phyloP scores from a whole-genome alignment of 2,329 filamentous ascomycete species.

The Sordariomycetes sp. region DNA sequence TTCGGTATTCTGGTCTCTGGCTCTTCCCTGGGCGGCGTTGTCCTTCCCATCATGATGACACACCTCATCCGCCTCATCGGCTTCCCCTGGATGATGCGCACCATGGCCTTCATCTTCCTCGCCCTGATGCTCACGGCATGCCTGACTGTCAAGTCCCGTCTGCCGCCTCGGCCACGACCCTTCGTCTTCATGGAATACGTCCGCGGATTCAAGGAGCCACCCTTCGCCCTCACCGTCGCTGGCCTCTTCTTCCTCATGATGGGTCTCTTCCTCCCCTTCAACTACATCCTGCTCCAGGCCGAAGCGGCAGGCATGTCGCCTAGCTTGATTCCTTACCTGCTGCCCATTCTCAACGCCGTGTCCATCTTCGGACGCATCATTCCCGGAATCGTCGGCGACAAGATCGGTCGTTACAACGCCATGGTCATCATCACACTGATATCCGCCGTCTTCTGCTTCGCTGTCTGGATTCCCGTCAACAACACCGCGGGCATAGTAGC shows the following conservation, averaged over 20 bases:
- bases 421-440: constrained; percentile 42
- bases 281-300: constrained; percentile 41
- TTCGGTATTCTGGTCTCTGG: constrained; percentile 45
- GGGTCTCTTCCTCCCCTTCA: constrained; percentile 46
- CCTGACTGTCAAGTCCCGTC: constrained; percentile 26
- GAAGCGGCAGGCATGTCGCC: constrained; percentile 30
- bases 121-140: constrained; percentile 23
- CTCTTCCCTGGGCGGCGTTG: constrained; percentile 43
- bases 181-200: constrained; percentile 37
- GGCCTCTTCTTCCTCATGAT: constrained; percentile 46
- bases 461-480: constrained; percentile 38
- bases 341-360: constrained; percentile 49
- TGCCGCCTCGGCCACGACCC: constrained; percentile 34
- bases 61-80: constrained; percentile 38
- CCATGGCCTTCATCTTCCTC: constrained; percentile 36
- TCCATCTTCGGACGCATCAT: constrained; percentile 43
- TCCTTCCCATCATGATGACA: constrained; percentile 53
- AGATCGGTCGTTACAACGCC: constrained; percentile 34
- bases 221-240: constrained; percentile 30
- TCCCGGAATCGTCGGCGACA: constrained; percentile 38
- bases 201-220: constrained; percentile 33
- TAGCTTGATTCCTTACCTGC: constrained; percentile 32
- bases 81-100: constrained; percentile 39
- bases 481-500: constrained; percentile 49
- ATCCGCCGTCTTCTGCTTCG: constrained; percentile 33